Percentiles rank a stretch among this genome's conserved stretches.
These are phyloP conservation scores for Aspergillus terreus DNA, from an alignment of 2,329 filamentous ascomycete genomes.

Conservation along the genomic window DNA sequence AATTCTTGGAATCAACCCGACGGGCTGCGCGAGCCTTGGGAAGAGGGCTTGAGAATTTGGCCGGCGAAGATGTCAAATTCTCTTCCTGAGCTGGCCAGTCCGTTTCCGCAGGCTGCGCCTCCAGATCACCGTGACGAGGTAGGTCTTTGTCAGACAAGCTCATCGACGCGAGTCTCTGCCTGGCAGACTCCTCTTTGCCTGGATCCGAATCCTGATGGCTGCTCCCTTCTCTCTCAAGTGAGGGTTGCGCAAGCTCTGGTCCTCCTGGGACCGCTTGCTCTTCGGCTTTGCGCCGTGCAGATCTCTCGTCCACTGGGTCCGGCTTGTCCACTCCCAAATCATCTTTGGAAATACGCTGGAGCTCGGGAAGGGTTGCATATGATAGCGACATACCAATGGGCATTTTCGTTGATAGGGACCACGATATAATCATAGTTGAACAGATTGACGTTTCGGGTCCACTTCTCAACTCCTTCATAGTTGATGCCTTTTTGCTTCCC, in stretches of 20 bases:
- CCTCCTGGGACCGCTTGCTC: conserved; percentile 27
- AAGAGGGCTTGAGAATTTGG: conserved; percentile 14
- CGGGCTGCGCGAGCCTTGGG: conserved; percentile 11
- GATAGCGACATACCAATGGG: conserved; percentile 93
- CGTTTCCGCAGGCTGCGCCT: conserved; percentile 10
- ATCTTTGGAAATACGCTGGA: conserved; percentile 37
- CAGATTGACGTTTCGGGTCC: conserved; percentile 82
- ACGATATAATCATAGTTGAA: conserved; percentile 85
- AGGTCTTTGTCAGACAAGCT: conserved; percentile 21
- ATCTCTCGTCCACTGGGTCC: conserved; percentile 10
- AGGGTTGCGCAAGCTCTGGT: conserved; percentile 13
- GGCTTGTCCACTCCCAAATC: background rate
- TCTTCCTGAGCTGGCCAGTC: conserved; percentile 31
- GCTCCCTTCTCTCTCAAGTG: background rate
- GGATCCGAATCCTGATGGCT: conserved; percentile 3
- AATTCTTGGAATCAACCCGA: conserved; percentile 8
- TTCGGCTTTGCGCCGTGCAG: conserved; percentile 15
- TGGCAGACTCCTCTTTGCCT: conserved; percentile 21
- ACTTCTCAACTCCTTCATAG: conserved; percentile 78
- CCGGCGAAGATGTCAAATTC: conserved; percentile 13
- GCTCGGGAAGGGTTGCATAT: conserved; percentile 79
- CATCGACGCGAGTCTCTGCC: conserved; percentile 27
- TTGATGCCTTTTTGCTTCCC: conserved; percentile 62
- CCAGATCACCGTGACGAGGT: background rate
- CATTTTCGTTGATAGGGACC: conserved; percentile 82